A percentile compares a stretch with the other conserved stretches of the same genome.
Evolutionary conservation across 139 green algal species (phyloP).

Genomic region (Ettlia oleoabundans): DNA sequence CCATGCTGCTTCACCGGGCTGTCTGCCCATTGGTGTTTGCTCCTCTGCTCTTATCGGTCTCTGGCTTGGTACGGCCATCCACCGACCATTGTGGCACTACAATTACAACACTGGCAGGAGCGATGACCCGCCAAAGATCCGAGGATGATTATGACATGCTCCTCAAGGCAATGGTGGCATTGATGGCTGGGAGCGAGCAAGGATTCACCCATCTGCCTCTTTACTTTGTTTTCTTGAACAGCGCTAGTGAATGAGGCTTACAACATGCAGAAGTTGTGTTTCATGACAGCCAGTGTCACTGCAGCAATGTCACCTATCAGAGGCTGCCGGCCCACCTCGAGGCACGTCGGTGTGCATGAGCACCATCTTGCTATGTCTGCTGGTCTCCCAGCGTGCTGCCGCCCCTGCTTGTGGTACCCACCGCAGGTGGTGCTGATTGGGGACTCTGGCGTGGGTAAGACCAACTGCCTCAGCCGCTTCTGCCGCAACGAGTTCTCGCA

Average conservation of each 20-base stretch:
- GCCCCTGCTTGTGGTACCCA: neutral
- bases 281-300: too few species aligned
- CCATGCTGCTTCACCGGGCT: too few species aligned
- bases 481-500: slow-evolving; percentile 97
- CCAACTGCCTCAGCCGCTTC: slow-evolving; percentile 94
- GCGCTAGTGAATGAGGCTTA: too few species aligned
- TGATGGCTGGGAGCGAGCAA: neutral
- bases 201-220: too few species aligned
- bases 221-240: too few species aligned
- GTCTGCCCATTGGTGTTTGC: too few species aligned
- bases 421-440: slow-evolving; percentile 96
- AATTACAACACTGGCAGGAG: neutral
- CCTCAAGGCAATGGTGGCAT: neutral
- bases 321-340: too few species aligned
- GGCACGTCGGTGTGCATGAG: too few species aligned
- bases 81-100: neutral
- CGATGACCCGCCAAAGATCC: neutral
- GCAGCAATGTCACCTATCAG: too few species aligned
- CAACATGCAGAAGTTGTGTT: too few species aligned
- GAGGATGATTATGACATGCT: neutral
- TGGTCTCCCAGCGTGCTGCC: too few species aligned
- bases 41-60: neutral
- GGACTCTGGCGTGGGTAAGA: slow-evolving; percentile 97
- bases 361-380: too few species aligned
- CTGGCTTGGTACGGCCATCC: neutral